A percentile compares a stretch with the other conserved stretches of the same genome.
Evolutionary conservation across 805 yeast species (phyloP).

Genomic region (Metschnikowia reukaufii): DNA sequence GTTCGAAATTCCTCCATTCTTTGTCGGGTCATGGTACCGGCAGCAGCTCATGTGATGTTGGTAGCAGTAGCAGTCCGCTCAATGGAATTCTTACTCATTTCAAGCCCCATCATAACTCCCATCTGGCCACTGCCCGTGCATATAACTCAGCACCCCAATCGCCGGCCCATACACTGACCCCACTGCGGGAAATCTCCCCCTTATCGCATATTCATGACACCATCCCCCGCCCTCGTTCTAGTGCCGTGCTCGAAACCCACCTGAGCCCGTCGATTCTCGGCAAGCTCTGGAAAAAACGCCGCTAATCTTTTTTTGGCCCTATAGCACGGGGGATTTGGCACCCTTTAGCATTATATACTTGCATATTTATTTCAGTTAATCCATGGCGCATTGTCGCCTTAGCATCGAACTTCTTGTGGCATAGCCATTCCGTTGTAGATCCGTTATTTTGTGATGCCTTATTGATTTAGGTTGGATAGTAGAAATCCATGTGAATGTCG

Average conservation of each 20-base stretch:
- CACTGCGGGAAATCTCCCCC: conserved; percentile 10
- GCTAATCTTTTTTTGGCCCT: conserved; percentile 5
- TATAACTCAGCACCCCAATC: conserved; percentile 18
- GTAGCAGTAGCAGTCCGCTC: conserved; percentile 8
- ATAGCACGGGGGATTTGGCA: too few relatives aligned
- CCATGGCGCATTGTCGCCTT: neutral
- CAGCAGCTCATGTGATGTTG: conserved; percentile 12
- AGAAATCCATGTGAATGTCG: too few relatives aligned
- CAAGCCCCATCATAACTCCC: conserved; percentile 13
- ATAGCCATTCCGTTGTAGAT: too few relatives aligned
- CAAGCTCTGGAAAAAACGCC: conserved; percentile 24
- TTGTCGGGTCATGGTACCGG: conserved; percentile 6
- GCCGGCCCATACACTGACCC: conserved; percentile 11
- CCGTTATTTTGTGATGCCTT: too few relatives aligned
- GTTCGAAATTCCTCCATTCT: conserved; percentile 12
- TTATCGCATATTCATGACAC: conserved; percentile 1
- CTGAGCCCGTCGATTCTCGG: conserved; percentile 16
- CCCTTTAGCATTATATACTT: conserved; percentile 3
- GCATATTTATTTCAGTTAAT: conserved; percentile 4
- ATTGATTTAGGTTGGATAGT: too few relatives aligned
- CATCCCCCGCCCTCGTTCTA: conserved; percentile 12
- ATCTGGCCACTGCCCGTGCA: conserved; percentile 9
- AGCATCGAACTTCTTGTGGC: neutral
- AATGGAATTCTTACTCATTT: conserved; percentile 8
- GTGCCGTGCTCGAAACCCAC: conserved; percentile 8